These are phyloP conservation scores for Coccomyxa sp. DNA, from an alignment of 139 green algal genomes.

Conservation along the genomic window DNA sequence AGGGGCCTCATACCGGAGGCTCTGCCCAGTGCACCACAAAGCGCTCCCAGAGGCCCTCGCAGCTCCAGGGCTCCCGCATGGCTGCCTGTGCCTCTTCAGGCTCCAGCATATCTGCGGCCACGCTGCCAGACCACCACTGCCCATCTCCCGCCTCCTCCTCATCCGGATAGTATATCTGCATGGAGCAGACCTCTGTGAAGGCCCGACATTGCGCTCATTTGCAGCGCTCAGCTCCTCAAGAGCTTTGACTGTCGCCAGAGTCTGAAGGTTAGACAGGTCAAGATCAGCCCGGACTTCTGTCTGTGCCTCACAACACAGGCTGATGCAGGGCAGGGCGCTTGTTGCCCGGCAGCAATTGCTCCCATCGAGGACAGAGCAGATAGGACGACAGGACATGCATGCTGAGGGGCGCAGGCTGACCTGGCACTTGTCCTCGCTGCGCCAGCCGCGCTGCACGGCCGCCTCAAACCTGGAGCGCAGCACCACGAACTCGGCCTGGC, in stretches of 20 bases:
- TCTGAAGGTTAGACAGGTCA: too few relatives aligned
- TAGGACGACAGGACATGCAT: neutral
- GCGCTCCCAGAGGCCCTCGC: conserved; percentile 43
- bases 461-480: conserved; percentile 29
- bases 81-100: neutral
- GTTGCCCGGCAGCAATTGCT: too few relatives aligned
- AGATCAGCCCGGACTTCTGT: too few relatives aligned
- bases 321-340: too few relatives aligned
- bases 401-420: neutral
- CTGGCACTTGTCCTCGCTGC: conserved; percentile 8
- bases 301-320: too few relatives aligned
- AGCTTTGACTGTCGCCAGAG: too few relatives aligned
- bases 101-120: conserved; percentile 11
- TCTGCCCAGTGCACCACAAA: conserved; percentile 33
- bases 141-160: conserved; percentile 10
- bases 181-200: too few relatives aligned
- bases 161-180: conserved; percentile 35
- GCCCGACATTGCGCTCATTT: too few relatives aligned
- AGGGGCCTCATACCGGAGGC: too few relatives aligned
- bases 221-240: too few relatives aligned
- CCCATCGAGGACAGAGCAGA: too few relatives aligned
- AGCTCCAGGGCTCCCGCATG: conserved; percentile 23
- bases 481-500: conserved; percentile 60
- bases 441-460: conserved; percentile 26
- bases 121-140: conserved; percentile 31